Percentiles rank a stretch among this genome's conserved stretches.
Conservation (phyloP, 495 filamentous ascomycete species). For the Friedmanniomyces endolithicus region DNA sequence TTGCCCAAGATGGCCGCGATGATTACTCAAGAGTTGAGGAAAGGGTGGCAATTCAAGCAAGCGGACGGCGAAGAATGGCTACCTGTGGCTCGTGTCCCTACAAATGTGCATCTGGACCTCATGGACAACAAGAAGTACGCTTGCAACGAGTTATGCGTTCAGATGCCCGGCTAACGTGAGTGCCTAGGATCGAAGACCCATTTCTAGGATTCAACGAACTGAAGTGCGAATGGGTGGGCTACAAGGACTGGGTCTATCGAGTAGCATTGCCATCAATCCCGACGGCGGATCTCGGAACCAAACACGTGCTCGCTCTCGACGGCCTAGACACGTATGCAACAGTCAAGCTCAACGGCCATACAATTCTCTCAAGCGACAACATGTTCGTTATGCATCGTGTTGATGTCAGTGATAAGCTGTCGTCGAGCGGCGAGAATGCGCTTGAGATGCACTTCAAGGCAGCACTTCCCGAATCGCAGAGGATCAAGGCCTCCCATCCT, state of each 20-base stretch:
- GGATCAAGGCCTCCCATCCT: slow-evolving; percentile 28
- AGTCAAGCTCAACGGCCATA: slow-evolving; percentile 28
- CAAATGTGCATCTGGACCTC: slow-evolving; percentile 31
- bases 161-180: too few relatives aligned
- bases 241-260: slow-evolving; percentile 29
- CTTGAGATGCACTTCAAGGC: slow-evolving; percentile 30
- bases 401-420: slow-evolving; percentile 25
- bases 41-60: slow-evolving; percentile 29
- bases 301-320: slow-evolving; percentile 28
- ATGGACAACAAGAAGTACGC: slow-evolving; percentile 29
- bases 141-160: too few relatives aligned
- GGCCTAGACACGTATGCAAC: slow-evolving; percentile 32
- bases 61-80: slow-evolving; percentile 27
- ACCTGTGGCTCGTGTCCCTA: slow-evolving; percentile 26
- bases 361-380: slow-evolving; percentile 29
- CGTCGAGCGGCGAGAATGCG: slow-evolving; percentile 16
- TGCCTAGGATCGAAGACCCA: slow-evolving; percentile 31
- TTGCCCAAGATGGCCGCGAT: too few relatives aligned
- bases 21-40: slow-evolving; percentile 21
- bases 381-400: slow-evolving; percentile 31
- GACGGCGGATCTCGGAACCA: slow-evolving; percentile 4
- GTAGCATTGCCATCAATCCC: slow-evolving; percentile 18
- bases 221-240: slow-evolving; percentile 27
- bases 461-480: slow-evolving; percentile 22
- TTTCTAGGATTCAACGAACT: slow-evolving; percentile 31